Evolutionary conservation across 2,329 filamentous ascomycete genomes (phyloP).

Genomic region (Xylaria digitata): DNA sequence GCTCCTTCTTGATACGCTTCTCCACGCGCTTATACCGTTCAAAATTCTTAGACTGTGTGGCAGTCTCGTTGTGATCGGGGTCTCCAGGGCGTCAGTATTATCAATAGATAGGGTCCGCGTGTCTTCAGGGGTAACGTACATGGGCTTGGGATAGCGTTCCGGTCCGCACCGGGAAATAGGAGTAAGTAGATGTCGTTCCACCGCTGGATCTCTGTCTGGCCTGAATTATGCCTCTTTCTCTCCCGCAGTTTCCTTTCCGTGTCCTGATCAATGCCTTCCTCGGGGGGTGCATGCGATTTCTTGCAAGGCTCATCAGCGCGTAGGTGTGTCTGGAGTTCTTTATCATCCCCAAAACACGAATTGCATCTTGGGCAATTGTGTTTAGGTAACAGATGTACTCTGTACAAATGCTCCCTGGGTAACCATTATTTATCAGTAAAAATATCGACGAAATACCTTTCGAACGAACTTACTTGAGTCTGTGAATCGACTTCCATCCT

Average conservation of each 20-base stretch:
- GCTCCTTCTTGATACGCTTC: conserved; percentile 45
- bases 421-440: conserved; percentile 24
- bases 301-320: conserved; percentile 47
- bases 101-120: background rate
- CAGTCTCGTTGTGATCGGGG: conserved; percentile 42
- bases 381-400: conserved; percentile 46
- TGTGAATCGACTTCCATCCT: conserved; percentile 47
- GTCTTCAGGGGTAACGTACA: conserved; percentile 41
- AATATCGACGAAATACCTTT: conserved; percentile 1
- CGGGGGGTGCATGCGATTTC: conserved; percentile 41
- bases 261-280: conserved; percentile 47
- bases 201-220: conserved; percentile 46
- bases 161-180: conserved; percentile 47
- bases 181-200: conserved; percentile 50
- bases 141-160: conserved; percentile 46
- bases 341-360: conserved; percentile 42
- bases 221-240: conserved; percentile 44
- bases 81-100: conserved; percentile 41
- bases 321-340: conserved; percentile 45
- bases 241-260: conserved; percentile 47
- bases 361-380: conserved; percentile 47
- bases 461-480: conserved; percentile 46
- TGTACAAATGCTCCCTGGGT: conserved; percentile 48
- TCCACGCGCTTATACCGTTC: conserved; percentile 43
- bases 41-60: conserved; percentile 36